Evolutionary conservation across 2,329 filamentous ascomycete species (phyloP).

Genomic region (Rutstroemia sydowiana): DNA sequence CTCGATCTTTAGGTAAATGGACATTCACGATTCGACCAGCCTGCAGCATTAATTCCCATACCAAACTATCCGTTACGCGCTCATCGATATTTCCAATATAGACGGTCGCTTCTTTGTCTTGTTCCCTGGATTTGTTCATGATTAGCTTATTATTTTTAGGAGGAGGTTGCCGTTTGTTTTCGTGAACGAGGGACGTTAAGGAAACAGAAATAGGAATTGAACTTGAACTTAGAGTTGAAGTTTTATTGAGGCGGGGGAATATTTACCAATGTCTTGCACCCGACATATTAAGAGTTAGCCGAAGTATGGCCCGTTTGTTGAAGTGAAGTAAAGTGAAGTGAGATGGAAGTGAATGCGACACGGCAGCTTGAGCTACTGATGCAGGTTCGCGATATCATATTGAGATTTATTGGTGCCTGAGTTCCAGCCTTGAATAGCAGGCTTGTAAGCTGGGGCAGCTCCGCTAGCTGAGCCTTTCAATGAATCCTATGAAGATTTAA

Average conservation of each 20-base stretch:
- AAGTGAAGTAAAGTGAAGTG: neutral
- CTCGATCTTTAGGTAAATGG: conserved; percentile 94
- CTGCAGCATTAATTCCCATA: conserved; percentile 98
- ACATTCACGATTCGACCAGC: conserved; percentile 96
- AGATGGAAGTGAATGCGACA: neutral
- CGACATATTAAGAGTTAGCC: conserved; percentile 30
- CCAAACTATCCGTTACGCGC: conserved; percentile 78
- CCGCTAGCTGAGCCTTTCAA: too few relatives aligned
- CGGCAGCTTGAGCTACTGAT: neutral
- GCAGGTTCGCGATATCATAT: too few relatives aligned
- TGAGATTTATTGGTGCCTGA: too few relatives aligned
- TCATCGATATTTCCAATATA: conserved; percentile 99
- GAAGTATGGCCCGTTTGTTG: neutral
- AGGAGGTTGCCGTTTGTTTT: neutral
- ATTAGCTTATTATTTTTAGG: conserved; percentile 20
- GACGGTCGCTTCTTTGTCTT: conserved; percentile 96
- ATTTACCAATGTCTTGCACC: conserved; percentile 62
- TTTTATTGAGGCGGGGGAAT: neutral
- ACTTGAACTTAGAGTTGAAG: too few relatives aligned
- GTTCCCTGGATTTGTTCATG: conserved; percentile 56
- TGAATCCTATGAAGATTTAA: too few relatives aligned
- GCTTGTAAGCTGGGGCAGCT: too few relatives aligned
- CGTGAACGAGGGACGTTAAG: too few relatives aligned
- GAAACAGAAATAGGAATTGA: neutral
- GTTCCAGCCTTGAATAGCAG: too few relatives aligned